Evolutionary conservation across 2,329 filamentous ascomycete species (phyloP), one percentile per base, ranked within the genome.

Genomic region (Hymenoscyphus salicellus): DNA sequence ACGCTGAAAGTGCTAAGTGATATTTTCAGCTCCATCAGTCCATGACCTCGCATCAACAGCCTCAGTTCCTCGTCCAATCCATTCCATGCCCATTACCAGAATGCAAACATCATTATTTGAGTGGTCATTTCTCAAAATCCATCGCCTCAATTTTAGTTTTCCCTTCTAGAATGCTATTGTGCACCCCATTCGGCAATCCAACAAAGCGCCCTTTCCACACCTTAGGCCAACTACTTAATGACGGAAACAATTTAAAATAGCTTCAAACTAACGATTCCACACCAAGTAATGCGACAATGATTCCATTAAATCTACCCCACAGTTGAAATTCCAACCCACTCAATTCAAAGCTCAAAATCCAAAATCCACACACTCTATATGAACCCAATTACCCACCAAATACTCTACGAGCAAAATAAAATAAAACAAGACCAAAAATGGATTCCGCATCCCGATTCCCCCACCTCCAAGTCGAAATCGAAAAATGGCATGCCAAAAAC

Each of bases 401-500:
- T 52, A 23, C 20, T 26, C 46, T 17, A 5, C 46, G 46, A 52
- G 14, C 46, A 52, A 52, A 26, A 10, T 5, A 11, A 14, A 14
- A 23, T 52, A 23, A 23, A 11, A 52, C 20, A 1, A 26, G n/a
- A 23, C 14, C 43, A 52, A 52, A 52, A 52, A 52, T 52, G 46
- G 46, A 52, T 23, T 52, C 46, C 4, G 46, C 46, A 11, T 52
- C 46, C 20, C 46, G 20, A 20, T 52, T 52, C 14, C 46, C 46
- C 5, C 46, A 52, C 11, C 46, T 52, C 46, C 46, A 52, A 52
- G 20, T 26, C n/a, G 46, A 52, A 52, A 52, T 52, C 20, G 46
- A 52, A 52, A 52, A 52, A 26, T 52, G 46, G 46, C 46, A 52
- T 6, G 20, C 46, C 46, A 52, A 28, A 52, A 52, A 52, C 46